Evolutionary conservation across 2,329 filamentous ascomycete species (phyloP), one percentile per base, ranked within the genome.

Genomic region (Coniochaeta prunicola): DNA sequence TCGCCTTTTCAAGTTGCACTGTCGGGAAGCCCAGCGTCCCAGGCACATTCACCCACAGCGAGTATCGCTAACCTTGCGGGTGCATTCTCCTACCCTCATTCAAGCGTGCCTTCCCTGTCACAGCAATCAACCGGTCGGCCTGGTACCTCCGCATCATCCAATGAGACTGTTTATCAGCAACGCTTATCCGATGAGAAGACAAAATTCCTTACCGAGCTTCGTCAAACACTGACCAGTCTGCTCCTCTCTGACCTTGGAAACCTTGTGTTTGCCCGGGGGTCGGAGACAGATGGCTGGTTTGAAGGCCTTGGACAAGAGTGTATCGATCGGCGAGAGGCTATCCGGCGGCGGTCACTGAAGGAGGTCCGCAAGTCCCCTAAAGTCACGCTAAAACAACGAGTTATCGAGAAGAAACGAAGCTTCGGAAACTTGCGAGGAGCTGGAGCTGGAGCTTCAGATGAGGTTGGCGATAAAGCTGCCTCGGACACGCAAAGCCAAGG

Each of bases 281-380:
- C 92, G 45, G 94, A 99, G 75, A 97, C 93, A 0, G 94, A 97
- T 70, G 80, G 80, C 3, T 97, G 93, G 89, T 94, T 97, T 64
- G 80, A 83, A 57, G 83, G 83, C 15, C 71, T 92, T 7, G 84
- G 85, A 2, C 82, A 87, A 64, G 77, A 87, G 63, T 87, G 84
- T 67, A 84, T 87, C 57, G 83, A 87, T 40, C 78, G 84, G 28
- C 83, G 81, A 53, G 82, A 86, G 56, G 77, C 80, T 3, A 72
- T 81, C 33, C 78, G 84, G 60, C 74, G 76, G 40, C 76, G 78
- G 54, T 75, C 76, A 56, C 69, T 71, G 15, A 76, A 75, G 62
- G 78, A 76, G 53, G 76, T 75, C 60, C 76, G 78, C 61, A 73
- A 75, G 58, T 66, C 69, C 36, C 69, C 72, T 61, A 80, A 76